phyloP scores from a whole-genome alignment of 441 rosid genomes.

The Eutrema salsugineum region DNA sequence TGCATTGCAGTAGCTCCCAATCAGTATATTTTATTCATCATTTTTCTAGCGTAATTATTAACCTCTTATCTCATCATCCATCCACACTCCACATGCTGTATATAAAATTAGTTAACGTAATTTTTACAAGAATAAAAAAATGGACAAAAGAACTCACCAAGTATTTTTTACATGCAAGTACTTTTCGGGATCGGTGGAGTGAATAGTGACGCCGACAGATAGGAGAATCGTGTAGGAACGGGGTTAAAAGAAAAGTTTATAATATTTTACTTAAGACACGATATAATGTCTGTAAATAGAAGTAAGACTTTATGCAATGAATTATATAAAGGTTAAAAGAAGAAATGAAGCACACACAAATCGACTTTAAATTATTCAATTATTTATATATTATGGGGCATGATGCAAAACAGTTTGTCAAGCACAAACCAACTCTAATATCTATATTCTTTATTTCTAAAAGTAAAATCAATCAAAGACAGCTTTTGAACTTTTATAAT shows the following conservation, averaged over 20 bases:
- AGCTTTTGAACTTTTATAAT: background rate
- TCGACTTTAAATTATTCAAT: background rate
- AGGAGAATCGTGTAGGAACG: background rate
- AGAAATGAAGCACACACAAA: background rate
- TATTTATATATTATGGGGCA: background rate
- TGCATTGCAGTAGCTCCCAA: constrained; percentile 6
- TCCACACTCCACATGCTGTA: background rate
- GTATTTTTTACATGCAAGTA: background rate
- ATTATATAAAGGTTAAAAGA: background rate
- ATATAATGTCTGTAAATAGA: background rate
- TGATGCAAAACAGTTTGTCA: background rate
- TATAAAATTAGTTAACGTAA: background rate
- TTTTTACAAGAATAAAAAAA: too few relatives aligned
- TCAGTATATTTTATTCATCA: background rate
- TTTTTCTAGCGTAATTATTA: background rate
- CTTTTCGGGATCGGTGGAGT: background rate
- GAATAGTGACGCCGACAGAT: background rate
- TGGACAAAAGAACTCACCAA: too few relatives aligned
- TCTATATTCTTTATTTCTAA: background rate
- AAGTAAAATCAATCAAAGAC: background rate
- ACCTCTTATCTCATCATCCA: background rate
- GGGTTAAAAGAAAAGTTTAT: background rate
- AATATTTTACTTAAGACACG: background rate
- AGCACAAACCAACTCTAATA: background rate
- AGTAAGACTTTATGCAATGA: background rate